Base-by-base conservation (phyloP, 1,284 basidiomycete genomes). In the Cerrena zonata region DNA sequence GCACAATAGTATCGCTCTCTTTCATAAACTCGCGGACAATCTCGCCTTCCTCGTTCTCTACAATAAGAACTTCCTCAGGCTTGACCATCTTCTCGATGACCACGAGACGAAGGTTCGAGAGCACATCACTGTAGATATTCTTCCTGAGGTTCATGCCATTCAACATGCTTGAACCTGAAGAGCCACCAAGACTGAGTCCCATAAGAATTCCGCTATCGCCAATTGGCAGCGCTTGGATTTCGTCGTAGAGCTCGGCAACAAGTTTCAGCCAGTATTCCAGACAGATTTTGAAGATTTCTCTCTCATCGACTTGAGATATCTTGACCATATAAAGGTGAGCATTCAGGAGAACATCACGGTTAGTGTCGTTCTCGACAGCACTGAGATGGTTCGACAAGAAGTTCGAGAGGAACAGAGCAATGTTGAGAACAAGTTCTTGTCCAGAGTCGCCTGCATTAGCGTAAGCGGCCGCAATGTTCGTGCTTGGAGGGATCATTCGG, bases 31-130 rank as follows among this genome's bases (percentile, higher is more conserved):
- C 96, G 56, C 96, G 85, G 22, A 99, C 96, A 58, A 99, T 97
- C 76, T 99, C 96, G 56, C 96, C 96, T 69, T 99, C 96, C 61
- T 99, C 96, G 66, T 99, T 99, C 71, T 99, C 96, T 26, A 99
- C 96, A 58, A 99, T 94, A 47, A 99, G 77, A 11, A 97, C 93
- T 80, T 99, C 96, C 69, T 99, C 96, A 11, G 96, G 96, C 71
- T 99, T 99, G 61, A 98, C 96, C 96, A 99, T 99, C 64, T 93
- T 85, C 71, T 98, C 95, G 61, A 99, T 97, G 69, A 99, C 94
- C 45, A 99, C 95, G 55, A 99, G 72, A 37, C 96, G 83, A 57
- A 99, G 70, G 67, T 99, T 98, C 45, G 91, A 94, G 51, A 99
- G 75, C 24, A 99, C 93, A 61, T 96, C 93, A 57, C 86, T 84